These are phyloP conservation scores for Beauveria sp. DNA, from an alignment of 2,329 filamentous ascomycete species.

Conservation along the genomic window DNA sequence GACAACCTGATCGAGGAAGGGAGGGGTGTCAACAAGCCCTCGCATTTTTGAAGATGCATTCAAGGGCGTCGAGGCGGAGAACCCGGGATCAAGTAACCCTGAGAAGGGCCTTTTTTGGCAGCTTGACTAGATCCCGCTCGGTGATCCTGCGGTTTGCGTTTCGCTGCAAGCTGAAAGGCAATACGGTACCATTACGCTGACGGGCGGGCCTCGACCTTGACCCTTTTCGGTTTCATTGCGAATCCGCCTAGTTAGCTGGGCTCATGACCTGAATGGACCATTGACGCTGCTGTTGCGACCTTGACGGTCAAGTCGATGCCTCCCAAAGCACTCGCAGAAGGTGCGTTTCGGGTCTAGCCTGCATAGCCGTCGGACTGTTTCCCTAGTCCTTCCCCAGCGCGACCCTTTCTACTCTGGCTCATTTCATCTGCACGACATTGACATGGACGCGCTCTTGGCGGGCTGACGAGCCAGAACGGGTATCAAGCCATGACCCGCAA, in stretches of 20 bases:
- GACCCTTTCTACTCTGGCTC: background rate
- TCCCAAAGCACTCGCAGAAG: background rate
- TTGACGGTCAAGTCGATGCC: background rate
- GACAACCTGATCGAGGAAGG: background rate
- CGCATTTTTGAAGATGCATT: background rate
- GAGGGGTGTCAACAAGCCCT: background rate
- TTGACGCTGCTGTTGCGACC: background rate
- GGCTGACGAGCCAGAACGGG: background rate
- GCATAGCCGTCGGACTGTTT: background rate
- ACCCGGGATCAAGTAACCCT: background rate
- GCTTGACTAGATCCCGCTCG: constrained; percentile 2
- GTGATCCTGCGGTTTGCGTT: constrained; percentile 4
- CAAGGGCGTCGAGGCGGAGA: background rate
- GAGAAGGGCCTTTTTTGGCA: background rate
- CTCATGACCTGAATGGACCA: too few species aligned
- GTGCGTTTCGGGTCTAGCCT: background rate
- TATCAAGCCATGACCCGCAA: background rate
- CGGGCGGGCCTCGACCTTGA: background rate
- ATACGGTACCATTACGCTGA: background rate
- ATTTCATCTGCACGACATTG: background rate
- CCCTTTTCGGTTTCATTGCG: background rate
- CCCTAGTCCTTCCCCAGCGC: background rate
- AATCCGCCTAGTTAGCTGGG: background rate
- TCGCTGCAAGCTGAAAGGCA: background rate
- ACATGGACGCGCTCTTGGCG: background rate